Base-by-base conservation (phyloP, 495 filamentous ascomycete species). In the Poronia punctata region DNA sequence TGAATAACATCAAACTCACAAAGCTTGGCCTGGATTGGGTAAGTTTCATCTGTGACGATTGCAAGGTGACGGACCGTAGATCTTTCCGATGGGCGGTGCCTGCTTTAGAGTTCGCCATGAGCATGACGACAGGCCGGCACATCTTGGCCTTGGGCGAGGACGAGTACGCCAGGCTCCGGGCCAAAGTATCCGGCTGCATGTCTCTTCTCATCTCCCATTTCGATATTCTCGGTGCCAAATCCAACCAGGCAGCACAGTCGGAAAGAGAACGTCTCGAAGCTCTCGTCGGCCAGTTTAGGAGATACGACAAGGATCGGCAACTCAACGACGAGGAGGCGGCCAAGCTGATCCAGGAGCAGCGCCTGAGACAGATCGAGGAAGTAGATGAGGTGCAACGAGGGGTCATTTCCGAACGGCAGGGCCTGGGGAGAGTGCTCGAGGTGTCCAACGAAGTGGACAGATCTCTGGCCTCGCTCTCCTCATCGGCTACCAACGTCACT, bases 41-140 rank as follows among this genome's bases (percentile, higher is more conserved):
- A 8, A 87, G 85, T 51, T 98, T 98, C 52, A 88, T 98, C 40
- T 95, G 88, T 60, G 92, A 98, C 59, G 90, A 98, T 50, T 98
- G 92, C 64, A 76, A 90, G 52, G 83, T 92, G 4, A 83, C 86
- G n/a, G 89, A 98, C 58, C 74, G 88, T 41, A 92, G 88, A 61
- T 96, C 92, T 0, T 98, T 97, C 71, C 82, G 86, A 39, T 98
- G 92, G 92, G 86, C 92, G 14, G 92, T 98, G 26, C 76, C 84
- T 40, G 92, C 92, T 3, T 72, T 98, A 8, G 92, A 98, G 58
- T 97, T 96, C 56, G 86, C 88, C 17, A 96, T 96, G 92, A 75
- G 83, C 34, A 96, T 97, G 78, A 98, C 92, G 0, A 77, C 83
- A 26, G 93, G 92, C 9, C 81, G 84, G 44, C 88, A 95, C 51